These are phyloP conservation scores for Besnoitia besnoiti DNA, from an alignment of 169 alveolate genomes.

Conservation along the genomic window DNA sequence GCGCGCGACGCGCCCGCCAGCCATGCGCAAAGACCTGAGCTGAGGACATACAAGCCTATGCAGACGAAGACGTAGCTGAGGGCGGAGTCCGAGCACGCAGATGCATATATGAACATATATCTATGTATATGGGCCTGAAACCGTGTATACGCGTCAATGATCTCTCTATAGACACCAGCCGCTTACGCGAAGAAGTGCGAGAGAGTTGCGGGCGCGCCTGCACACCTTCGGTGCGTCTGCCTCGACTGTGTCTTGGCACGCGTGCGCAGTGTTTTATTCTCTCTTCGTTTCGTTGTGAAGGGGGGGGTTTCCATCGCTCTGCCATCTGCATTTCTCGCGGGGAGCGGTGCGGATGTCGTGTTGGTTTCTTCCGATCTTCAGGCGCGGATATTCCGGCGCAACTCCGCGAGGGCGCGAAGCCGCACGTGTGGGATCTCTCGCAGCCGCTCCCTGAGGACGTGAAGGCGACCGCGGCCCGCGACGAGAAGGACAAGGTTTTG, in stretches of 20 bases:
- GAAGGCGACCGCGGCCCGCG: neutral
- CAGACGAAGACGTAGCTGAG: neutral
- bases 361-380: neutral
- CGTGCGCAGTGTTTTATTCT: no score
- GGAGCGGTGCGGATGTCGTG: neutral
- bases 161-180: neutral
- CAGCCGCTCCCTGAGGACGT: constrained; percentile 22
- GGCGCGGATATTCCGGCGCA: constrained; percentile 14
- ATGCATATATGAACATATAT: neutral
- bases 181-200: no score
- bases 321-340: no score
- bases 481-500: neutral
- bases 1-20: neutral
- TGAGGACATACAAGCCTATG: neutral
- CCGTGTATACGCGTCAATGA: neutral
- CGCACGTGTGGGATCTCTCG: constrained; percentile 23
- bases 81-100: no score
- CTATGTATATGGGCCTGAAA: no score
- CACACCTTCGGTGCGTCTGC: no score
- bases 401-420: neutral
- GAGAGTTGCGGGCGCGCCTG: no score
- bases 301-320: no score
- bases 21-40: no score
- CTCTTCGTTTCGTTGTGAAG: no score
- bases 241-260: no score